Percentiles rank a stretch among this genome's conserved stretches.
phyloP scores from a whole-genome alignment of 73 alveolate genomes.

The Paramecium sexaurelia region DNA sequence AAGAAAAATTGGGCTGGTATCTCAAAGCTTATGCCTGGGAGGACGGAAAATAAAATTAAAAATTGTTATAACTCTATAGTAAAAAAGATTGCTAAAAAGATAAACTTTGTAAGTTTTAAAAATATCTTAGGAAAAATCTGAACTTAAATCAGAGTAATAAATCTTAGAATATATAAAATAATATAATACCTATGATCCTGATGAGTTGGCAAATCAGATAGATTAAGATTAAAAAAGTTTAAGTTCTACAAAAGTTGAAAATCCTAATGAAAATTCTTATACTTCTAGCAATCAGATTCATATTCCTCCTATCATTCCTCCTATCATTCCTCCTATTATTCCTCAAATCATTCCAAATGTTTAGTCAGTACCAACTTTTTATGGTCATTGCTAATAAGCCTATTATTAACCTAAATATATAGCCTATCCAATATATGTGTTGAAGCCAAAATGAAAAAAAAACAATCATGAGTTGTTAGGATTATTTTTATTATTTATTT shows the following conservation, averaged over 20 bases:
- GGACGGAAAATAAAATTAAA: conserved; percentile 7
- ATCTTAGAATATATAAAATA: background rate
- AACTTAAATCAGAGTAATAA: background rate
- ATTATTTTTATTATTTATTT: too few relatives aligned
- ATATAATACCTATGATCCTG: background rate
- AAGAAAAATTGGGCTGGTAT: background rate
- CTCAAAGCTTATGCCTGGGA: background rate
- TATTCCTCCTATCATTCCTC: background rate
- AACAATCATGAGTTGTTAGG: too few relatives aligned
- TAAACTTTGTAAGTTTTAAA: background rate
- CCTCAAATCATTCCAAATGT: background rate
- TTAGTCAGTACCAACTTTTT: background rate
- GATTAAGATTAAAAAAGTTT: background rate
- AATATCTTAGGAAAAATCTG: background rate
- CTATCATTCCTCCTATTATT: too few relatives aligned
- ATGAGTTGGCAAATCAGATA: background rate
- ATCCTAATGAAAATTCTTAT: background rate
- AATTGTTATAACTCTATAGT: background rate
- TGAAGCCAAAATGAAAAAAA: too few relatives aligned
- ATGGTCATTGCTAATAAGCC: background rate
- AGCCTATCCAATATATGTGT: background rate
- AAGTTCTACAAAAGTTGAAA: background rate
- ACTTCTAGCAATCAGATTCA: background rate
- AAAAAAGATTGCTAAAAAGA: background rate
- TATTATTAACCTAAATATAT: background rate